A percentile compares a stretch with the other conserved stretches of the same genome.
These are phyloP conservation scores for Mortierella sp. DNA, from an alignment of 371 early-diverging fungal species.

Conservation along the genomic window DNA sequence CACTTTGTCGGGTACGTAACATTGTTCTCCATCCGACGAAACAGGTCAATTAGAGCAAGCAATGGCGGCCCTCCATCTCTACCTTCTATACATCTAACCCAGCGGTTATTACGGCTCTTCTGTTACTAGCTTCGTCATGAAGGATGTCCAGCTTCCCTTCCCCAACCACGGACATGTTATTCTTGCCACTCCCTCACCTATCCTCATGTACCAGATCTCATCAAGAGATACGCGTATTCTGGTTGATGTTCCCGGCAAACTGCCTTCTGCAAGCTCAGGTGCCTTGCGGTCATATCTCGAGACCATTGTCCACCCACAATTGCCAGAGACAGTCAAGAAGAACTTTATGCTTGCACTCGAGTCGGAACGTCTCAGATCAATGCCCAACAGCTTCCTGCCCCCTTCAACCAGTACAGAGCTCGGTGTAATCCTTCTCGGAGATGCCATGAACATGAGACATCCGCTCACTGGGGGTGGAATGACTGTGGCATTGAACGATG, in stretches of 20 bases:
- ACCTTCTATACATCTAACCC: too few relatives aligned
- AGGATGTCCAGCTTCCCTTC: slow-evolving; percentile 79
- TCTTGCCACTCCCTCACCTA: slow-evolving; percentile 85
- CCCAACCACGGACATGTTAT: slow-evolving; percentile 93
- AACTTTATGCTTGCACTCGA: slow-evolving; percentile 78
- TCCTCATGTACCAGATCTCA: slow-evolving; percentile 95
- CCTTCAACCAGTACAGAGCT: slow-evolving; percentile 66
- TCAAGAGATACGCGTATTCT: slow-evolving; percentile 90
- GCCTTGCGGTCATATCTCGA: slow-evolving; percentile 64
- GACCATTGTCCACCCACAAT: slow-evolving; percentile 69
- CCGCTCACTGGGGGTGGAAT: slow-evolving; percentile 97
- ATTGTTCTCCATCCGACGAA: too few relatives aligned
- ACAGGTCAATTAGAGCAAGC: too few relatives aligned
- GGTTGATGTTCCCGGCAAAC: slow-evolving; percentile 91
- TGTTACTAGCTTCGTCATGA: slow-evolving; percentile 62
- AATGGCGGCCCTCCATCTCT: too few relatives aligned
- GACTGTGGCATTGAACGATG: slow-evolving; percentile 95
- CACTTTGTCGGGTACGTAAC: slow-evolving; percentile 83
- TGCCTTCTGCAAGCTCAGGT: slow-evolving; percentile 66
- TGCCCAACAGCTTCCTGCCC: slow-evolving; percentile 91
- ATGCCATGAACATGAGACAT: slow-evolving; percentile 95
- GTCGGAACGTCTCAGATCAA: slow-evolving; percentile 80
- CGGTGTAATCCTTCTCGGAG: slow-evolving; percentile 89
- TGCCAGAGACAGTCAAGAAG: slow-evolving; percentile 73
- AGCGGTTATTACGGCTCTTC: neutral